A percentile compares a stretch with the other conserved stretches of the same genome.
phyloP scores from a whole-genome alignment of 345 rosid species.

The Hypericum androsaemum region DNA sequence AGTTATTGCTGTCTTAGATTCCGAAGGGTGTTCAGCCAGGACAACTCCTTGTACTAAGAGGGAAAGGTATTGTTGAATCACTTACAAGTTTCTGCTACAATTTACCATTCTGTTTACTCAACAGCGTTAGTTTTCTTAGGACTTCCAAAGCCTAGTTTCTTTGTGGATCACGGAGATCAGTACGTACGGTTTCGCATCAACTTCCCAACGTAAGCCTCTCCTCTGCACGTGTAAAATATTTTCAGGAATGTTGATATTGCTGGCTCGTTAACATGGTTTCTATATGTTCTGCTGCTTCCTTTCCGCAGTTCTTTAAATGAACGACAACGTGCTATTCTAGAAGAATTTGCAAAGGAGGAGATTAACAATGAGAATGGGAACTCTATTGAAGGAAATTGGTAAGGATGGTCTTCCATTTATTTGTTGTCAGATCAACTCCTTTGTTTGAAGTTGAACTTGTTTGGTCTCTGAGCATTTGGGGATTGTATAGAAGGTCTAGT shows the following conservation, averaged over 20 bases:
- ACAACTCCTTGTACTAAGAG: slow-evolving; percentile 59
- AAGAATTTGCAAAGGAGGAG: slow-evolving; percentile 86
- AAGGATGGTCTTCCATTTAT: slow-evolving; percentile 19
- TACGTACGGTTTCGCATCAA: slow-evolving; percentile 73
- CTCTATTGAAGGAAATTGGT: slow-evolving; percentile 49
- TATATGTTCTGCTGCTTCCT: neutral
- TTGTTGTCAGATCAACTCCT: slow-evolving; percentile 8
- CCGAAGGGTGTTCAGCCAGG: slow-evolving; percentile 88
- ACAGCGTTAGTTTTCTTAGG: slow-evolving; percentile 37
- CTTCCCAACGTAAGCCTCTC: slow-evolving; percentile 60
- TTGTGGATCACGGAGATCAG: slow-evolving; percentile 72
- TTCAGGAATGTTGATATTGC: neutral
- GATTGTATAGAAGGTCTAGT: neutral
- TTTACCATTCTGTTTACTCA: slow-evolving; percentile 7
- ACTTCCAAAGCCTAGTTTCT: slow-evolving; percentile 60
- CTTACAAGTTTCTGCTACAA: slow-evolving; percentile 5
- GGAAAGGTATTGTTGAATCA: slow-evolving; percentile 48
- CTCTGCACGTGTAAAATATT: neutral
- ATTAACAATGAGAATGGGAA: slow-evolving; percentile 36
- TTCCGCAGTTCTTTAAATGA: slow-evolving; percentile 48
- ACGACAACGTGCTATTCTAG: slow-evolving; percentile 67
- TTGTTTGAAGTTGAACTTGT: slow-evolving; percentile 6
- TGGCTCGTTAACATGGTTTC: neutral
- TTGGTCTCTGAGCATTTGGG: too few species aligned
- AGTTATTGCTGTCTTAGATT: slow-evolving; percentile 45